These are phyloP conservation scores for Calendula officinalis DNA, from an alignment of 129 eudicot species.

Conservation along the genomic window DNA sequence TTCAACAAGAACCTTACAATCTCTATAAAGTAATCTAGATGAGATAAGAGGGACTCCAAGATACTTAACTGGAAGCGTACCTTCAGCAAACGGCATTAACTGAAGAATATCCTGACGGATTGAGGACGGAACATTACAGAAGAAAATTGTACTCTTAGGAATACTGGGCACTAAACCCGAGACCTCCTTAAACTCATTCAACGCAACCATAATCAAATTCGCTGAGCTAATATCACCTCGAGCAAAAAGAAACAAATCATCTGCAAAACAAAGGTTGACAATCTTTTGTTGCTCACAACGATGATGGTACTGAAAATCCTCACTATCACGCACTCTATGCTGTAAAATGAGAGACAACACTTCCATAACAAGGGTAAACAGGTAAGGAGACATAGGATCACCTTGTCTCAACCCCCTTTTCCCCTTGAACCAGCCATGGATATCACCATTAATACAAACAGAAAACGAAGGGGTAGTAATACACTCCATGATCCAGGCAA, in stretches of 20 bases:
- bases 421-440: not conserved
- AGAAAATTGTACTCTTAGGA: not conserved
- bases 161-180: no score
- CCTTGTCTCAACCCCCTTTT: not conserved
- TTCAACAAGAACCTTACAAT: not conserved
- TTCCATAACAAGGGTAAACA: no score
- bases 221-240: not conserved
- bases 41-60: not conserved
- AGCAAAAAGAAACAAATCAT: not conserved
- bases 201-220: not conserved
- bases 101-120: not conserved
- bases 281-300: not conserved
- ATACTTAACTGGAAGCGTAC: not conserved
- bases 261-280: not conserved
- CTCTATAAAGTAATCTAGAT: not conserved
- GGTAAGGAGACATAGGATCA: not conserved
- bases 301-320: no score
- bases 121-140: not conserved
- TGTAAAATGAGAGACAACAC: no score
- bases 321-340: no score
- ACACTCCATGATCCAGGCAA: not conserved
- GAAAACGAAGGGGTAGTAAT: not conserved
- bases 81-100: not conserved
- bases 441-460: not conserved
- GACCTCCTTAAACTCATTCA: no score